A percentile compares a stretch with the other conserved stretches of the same genome.
Conservation (phyloP, 306 rosid genomes). For the Pyrus betulifolia region DNA sequence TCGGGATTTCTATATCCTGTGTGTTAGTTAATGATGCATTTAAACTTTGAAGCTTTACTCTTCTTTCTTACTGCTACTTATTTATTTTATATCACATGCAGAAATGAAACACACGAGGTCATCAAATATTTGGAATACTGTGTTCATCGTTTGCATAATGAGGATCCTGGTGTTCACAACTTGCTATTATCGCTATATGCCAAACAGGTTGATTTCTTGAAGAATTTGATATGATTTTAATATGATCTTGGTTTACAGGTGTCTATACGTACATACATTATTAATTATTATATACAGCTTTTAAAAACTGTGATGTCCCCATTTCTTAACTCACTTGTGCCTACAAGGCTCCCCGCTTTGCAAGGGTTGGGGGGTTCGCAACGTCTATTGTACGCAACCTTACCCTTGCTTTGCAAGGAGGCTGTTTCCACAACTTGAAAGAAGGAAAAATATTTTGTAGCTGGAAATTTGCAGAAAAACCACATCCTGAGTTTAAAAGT, state of each 20-base stretch:
- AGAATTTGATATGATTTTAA: not conserved
- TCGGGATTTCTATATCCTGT: not conserved
- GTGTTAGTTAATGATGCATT: not conserved
- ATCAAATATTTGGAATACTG: slow-evolving; percentile 91
- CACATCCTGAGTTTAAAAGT: not conserved
- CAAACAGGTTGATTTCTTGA: slow-evolving; percentile 62
- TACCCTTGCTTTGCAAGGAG: too few relatives aligned
- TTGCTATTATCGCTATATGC: slow-evolving; percentile 90
- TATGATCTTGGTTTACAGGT: not conserved
- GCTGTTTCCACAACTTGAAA: too few relatives aligned
- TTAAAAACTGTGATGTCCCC: too few relatives aligned
- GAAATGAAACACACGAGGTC: slow-evolving; percentile 98
- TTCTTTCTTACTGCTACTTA: not conserved
- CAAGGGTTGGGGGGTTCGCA: too few relatives aligned
- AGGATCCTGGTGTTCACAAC: slow-evolving; percentile 97
- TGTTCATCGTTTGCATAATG: slow-evolving; percentile 86
- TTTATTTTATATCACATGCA: slow-evolving; percentile 29
- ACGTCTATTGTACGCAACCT: too few relatives aligned
- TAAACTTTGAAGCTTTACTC: not conserved
- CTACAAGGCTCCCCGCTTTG: too few relatives aligned
- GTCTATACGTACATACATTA: not conserved
- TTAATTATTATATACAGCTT: not conserved
- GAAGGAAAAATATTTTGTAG: too few relatives aligned
- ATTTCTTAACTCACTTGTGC: too few relatives aligned
- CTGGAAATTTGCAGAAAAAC: not conserved